These are phyloP conservation scores for Penicillium chermesinum DNA, from an alignment of 495 filamentous ascomycete species.

Conservation along the genomic window DNA sequence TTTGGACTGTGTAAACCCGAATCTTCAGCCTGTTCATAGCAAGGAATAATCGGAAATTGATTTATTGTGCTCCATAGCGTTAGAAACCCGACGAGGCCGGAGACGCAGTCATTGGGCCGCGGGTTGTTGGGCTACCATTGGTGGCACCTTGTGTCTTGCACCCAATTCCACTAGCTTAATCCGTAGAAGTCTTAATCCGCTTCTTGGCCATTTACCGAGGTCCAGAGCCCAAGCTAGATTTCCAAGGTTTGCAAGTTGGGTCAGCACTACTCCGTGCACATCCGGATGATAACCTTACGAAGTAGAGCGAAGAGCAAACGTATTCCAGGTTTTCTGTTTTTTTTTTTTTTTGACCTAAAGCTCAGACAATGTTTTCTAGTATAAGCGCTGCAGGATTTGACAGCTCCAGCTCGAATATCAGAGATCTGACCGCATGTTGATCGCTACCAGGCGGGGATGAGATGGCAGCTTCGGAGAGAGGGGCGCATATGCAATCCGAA, in stretches of 20 bases:
- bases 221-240: too few species aligned
- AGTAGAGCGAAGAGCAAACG: too few species aligned
- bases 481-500: conserved; percentile 5
- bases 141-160: not conserved
- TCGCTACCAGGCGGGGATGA: conserved; percentile 14
- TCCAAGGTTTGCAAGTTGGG: too few species aligned
- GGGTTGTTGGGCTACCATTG: conserved; percentile 10
- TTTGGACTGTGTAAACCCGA: not conserved
- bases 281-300: too few species aligned
- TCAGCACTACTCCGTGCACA: too few species aligned
- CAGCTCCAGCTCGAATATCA: conserved; percentile 2
- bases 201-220: too few species aligned
- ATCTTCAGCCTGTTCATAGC: not conserved
- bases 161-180: not conserved
- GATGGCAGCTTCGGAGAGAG: not conserved
- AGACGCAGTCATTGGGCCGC: conserved; percentile 1
- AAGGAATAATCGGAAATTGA: not conserved
- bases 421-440: conserved; percentile 17
- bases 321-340: not conserved
- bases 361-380: too few species aligned
- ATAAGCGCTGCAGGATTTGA: not conserved
- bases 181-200: too few species aligned
- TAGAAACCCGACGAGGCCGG: not conserved
- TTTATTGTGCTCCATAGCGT: not conserved
- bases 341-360: too few species aligned